phyloP scores from a whole-genome alignment of 2,329 filamentous ascomycete species.

The Zasmidium angulare region DNA sequence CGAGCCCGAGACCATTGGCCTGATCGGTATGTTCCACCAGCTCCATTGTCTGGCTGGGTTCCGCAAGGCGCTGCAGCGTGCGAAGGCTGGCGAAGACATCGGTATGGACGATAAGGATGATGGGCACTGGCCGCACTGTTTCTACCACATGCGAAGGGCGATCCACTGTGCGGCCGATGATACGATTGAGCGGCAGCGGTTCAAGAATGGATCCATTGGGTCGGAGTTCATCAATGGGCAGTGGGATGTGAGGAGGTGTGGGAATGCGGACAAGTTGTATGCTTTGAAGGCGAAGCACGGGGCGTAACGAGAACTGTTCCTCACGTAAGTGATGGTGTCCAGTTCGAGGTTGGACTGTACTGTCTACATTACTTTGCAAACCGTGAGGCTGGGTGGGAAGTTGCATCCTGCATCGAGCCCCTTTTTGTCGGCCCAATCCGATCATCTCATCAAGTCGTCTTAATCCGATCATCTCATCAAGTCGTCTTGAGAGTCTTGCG shows the following conservation, averaged over 20 bases:
- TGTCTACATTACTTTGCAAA: too few relatives aligned
- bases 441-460: too few relatives aligned
- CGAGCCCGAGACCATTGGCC: background rate
- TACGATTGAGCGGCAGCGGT: slow-evolving; percentile 14
- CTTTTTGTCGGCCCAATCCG: too few relatives aligned
- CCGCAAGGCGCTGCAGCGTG: slow-evolving; percentile 11
- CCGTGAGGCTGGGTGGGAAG: too few relatives aligned
- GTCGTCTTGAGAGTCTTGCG: too few relatives aligned
- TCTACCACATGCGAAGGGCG: slow-evolving; percentile 11
- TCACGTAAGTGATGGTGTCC: too few relatives aligned
- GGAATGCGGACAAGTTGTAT: slow-evolving; percentile 14
- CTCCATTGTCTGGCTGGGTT: slow-evolving; percentile 13
- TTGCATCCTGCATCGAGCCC: too few relatives aligned
- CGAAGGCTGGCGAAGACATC: slow-evolving; percentile 8
- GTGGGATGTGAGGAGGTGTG: slow-evolving; percentile 14
- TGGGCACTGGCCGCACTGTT: slow-evolving; percentile 13
- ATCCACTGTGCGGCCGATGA: slow-evolving; percentile 13
- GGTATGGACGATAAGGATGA: slow-evolving; percentile 12
- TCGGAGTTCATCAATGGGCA: slow-evolving; percentile 10
- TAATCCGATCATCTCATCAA: too few relatives aligned
- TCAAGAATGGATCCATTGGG: slow-evolving; percentile 9
- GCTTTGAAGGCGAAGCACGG: too few relatives aligned
- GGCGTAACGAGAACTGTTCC: too few relatives aligned
- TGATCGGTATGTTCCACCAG: slow-evolving; percentile 2
- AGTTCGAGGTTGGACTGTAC: too few relatives aligned